phyloP scores from a whole-genome alignment of 2,329 filamentous ascomycete species.

The Trichophyton verrucosum region DNA sequence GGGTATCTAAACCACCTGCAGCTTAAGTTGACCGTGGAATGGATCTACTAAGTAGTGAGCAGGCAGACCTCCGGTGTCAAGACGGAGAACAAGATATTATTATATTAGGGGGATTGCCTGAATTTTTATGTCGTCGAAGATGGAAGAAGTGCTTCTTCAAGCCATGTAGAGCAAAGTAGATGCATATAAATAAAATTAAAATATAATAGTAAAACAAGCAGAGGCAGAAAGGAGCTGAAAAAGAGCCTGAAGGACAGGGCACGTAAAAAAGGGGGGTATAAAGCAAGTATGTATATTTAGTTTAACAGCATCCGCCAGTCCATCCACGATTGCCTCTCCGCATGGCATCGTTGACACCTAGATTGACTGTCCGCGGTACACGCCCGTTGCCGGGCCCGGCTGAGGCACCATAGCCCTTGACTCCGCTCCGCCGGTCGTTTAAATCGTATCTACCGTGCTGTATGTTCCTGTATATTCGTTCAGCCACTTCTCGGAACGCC shows the following conservation, averaged over 20 bases:
- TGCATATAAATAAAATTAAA: not conserved
- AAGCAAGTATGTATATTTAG: not conserved
- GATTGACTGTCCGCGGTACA: conserved; percentile 30
- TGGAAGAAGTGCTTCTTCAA: not conserved
- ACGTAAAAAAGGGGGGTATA: not conserved
- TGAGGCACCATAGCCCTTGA: conserved; percentile 52
- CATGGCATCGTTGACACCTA: conserved; percentile 38
- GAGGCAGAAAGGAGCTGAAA: not conserved
- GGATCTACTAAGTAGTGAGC: no score
- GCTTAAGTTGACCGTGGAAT: no score
- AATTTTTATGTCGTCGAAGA: no score
- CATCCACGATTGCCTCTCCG: conserved; percentile 28
- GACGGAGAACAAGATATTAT: no score
- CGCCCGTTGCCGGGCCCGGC: conserved; percentile 23
- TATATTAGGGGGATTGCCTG: no score
- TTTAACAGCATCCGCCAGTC: conserved; percentile 28
- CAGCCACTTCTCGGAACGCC: conserved; percentile 85
- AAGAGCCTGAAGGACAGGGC: no score
- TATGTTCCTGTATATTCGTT: conserved; percentile 93
- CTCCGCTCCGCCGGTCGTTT: conserved; percentile 81
- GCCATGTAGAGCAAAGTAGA: not conserved
- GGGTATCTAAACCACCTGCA: no score
- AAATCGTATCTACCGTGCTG: conserved; percentile 90
- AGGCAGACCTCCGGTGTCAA: no score
- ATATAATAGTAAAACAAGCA: not conserved